Conservation (phyloP, 208 protist genomes). For the Phytomonas francai region DNA sequence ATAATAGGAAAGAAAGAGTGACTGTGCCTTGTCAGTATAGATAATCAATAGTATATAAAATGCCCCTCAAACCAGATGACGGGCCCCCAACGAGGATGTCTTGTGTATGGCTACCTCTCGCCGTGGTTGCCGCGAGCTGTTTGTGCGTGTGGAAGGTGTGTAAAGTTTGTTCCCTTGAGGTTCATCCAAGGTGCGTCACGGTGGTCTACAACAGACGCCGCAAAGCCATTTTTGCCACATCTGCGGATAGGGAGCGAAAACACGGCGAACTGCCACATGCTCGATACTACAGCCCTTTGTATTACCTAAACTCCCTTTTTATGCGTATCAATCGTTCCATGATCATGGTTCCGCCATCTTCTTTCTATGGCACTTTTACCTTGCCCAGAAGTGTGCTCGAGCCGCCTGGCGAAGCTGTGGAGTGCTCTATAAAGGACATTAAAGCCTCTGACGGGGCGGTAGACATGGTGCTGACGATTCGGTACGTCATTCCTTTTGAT, state of each 20-base stretch:
- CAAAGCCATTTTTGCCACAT: slow-evolving; percentile 51
- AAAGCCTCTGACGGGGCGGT: slow-evolving; percentile 53
- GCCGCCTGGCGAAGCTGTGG: slow-evolving; percentile 40
- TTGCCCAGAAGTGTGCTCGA: slow-evolving; percentile 47
- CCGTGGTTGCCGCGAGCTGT: slow-evolving; percentile 21
- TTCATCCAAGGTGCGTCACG: slow-evolving; percentile 62
- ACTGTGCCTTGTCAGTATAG: no score
- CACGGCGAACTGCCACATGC: slow-evolving; percentile 26
- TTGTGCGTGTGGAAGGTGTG: slow-evolving; percentile 44
- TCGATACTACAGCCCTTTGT: slow-evolving; percentile 35
- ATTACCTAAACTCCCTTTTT: slow-evolving; percentile 41
- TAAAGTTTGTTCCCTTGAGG: slow-evolving; percentile 41
- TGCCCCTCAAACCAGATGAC: neutral
- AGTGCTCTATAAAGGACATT: slow-evolving; percentile 50
- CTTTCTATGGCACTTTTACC: slow-evolving; percentile 72
- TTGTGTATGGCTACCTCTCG: slow-evolving; percentile 30
- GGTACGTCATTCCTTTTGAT: slow-evolving; percentile 59
- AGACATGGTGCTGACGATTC: slow-evolving; percentile 52
- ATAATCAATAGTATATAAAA: neutral
- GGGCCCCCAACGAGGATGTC: slow-evolving; percentile 3
- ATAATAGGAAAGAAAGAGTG: no score
- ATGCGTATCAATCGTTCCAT: slow-evolving; percentile 35
- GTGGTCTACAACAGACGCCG: slow-evolving; percentile 80
- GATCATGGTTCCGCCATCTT: slow-evolving; percentile 55
- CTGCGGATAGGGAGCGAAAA: slow-evolving; percentile 37